phyloP scores from a whole-genome alignment of 2,329 filamentous ascomycete species.

The Cercospora sp. region DNA sequence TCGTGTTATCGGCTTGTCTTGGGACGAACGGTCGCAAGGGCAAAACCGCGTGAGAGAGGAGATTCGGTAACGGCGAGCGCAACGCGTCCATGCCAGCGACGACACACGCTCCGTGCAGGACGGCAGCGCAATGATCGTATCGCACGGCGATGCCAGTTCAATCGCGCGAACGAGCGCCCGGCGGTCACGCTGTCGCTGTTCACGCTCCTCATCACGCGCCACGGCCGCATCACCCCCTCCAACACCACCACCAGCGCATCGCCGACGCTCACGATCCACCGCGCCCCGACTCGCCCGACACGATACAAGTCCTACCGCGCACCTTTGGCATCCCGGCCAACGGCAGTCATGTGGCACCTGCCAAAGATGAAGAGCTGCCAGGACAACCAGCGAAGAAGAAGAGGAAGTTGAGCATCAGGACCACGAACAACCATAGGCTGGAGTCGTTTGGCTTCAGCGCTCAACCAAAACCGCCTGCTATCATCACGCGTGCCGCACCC shows the following conservation, averaged over 20 bases:
- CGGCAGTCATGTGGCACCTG: conserved; percentile 5
- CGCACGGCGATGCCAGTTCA: conserved; percentile 14
- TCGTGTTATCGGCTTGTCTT: neutral
- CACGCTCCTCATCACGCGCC: conserved; percentile 13
- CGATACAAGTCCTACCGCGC: conserved; percentile 10
- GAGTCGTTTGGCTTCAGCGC: conserved; percentile 26
- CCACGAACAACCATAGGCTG: conserved; percentile 26
- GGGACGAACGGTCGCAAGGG: conserved; percentile 1
- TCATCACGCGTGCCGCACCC: conserved; percentile 46
- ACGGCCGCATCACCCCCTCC: neutral
- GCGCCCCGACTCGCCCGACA: conserved; percentile 6
- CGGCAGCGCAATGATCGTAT: conserved; percentile 18
- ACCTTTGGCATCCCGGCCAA: neutral
- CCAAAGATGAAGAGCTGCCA: conserved; percentile 29
- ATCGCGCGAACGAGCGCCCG: conserved; percentile 15
- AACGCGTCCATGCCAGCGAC: conserved; percentile 2
- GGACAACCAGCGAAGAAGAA: conserved; percentile 29
- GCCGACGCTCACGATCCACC: neutral
- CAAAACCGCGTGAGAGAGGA: conserved; percentile 1
- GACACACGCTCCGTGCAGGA: neutral
- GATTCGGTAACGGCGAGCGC: conserved; percentile 3
- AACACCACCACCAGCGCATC: conserved; percentile 12
- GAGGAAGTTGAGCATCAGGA: conserved; percentile 33
- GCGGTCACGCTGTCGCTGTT: conserved; percentile 12
- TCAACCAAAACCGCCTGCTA: conserved; percentile 43